phyloP scores from a whole-genome alignment of 352 stramenopile genomes.

The Labyrinthula sp. region DNA sequence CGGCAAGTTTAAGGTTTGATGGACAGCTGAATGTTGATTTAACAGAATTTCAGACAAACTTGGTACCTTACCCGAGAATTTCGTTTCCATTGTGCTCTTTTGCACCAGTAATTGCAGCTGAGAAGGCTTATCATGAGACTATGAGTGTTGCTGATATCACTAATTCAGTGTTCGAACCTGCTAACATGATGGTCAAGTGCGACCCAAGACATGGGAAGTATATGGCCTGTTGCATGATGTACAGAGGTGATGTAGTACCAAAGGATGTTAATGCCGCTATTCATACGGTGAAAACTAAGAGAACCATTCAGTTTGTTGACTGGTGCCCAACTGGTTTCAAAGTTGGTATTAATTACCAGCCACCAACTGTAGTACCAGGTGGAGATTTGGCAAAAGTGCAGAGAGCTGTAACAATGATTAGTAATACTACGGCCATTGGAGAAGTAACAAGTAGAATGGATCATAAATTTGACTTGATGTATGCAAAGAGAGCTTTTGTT shows the following conservation, averaged over 20 bases:
- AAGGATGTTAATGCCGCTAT: slow-evolving; percentile 87
- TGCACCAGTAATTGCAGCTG: slow-evolving; percentile 83
- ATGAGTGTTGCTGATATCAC: slow-evolving; percentile 93
- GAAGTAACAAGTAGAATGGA: slow-evolving; percentile 91
- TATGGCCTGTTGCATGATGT: slow-evolving; percentile 96
- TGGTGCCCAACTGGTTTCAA: slow-evolving; percentile 98
- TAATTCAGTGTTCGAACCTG: slow-evolving; percentile 88
- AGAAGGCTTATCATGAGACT: slow-evolving; percentile 90
- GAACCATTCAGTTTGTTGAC: slow-evolving; percentile 97
- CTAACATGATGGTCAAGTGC: slow-evolving; percentile 97
- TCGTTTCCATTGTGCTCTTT: slow-evolving; percentile 98
- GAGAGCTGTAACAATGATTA: slow-evolving; percentile 94
- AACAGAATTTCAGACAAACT: slow-evolving; percentile 97
- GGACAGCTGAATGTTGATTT: slow-evolving; percentile 95
- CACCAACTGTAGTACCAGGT: slow-evolving; percentile 76
- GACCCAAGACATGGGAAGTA: slow-evolving; percentile 96
- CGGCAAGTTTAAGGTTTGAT: slow-evolving; percentile 90
- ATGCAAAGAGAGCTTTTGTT: slow-evolving; percentile 95
- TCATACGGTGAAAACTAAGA: slow-evolving; percentile 95
- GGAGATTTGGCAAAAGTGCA: slow-evolving; percentile 88
- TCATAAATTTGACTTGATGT: slow-evolving; percentile 99
- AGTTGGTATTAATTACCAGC: slow-evolving; percentile 96
- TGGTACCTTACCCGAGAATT: slow-evolving; percentile 94
- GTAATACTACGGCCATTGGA: slow-evolving; percentile 93
- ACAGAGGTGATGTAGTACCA: slow-evolving; percentile 64